These are phyloP conservation scores for Cladosporium phlei DNA, from an alignment of 2,329 filamentous ascomycete genomes.

Conservation along the genomic window DNA sequence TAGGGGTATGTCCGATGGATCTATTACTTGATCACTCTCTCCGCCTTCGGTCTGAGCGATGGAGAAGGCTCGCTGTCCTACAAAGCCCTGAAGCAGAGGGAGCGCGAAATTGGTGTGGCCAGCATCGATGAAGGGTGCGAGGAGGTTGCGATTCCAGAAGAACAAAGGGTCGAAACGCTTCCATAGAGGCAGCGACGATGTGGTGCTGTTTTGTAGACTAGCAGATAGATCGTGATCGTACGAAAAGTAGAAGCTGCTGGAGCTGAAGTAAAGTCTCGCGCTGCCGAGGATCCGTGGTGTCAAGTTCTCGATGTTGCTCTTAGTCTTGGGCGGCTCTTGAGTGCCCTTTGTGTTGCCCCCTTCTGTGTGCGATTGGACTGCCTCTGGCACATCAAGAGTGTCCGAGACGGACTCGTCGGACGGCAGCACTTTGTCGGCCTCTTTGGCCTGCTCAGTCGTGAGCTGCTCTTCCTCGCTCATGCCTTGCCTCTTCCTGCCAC, in stretches of 20 bases:
- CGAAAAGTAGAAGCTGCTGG: slow-evolving; percentile 85
- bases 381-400: background rate
- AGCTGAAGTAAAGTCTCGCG: slow-evolving; percentile 76
- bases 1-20: slow-evolving; percentile 15
- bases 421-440: slow-evolving; percentile 10
- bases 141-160: slow-evolving; percentile 85
- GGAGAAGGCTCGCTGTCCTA: slow-evolving; percentile 78
- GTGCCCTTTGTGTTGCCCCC: slow-evolving; percentile 4
- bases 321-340: slow-evolving; percentile 1
- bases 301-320: slow-evolving; percentile 41
- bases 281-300: slow-evolving; percentile 81
- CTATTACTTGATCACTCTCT: slow-evolving; percentile 26
- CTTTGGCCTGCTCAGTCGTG: background rate
- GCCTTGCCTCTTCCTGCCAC: slow-evolving; percentile 65
- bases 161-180: slow-evolving; percentile 66
- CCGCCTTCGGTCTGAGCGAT: slow-evolving; percentile 23
- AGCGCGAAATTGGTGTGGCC: slow-evolving; percentile 67
- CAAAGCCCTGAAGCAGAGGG: slow-evolving; percentile 88
- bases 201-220: slow-evolving; percentile 43
- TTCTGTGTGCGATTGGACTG: slow-evolving; percentile 4
- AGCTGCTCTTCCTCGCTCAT: slow-evolving; percentile 46
- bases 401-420: slow-evolving; percentile 3
- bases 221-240: slow-evolving; percentile 91
- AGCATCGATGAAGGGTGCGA: slow-evolving; percentile 68
- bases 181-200: slow-evolving; percentile 57